Percentiles rank a stretch among this genome's conserved stretches.
These are phyloP conservation scores for Odonthalia washingtoniensis DNA, from an alignment of 31 red algal genomes.

Conservation along the genomic window DNA sequence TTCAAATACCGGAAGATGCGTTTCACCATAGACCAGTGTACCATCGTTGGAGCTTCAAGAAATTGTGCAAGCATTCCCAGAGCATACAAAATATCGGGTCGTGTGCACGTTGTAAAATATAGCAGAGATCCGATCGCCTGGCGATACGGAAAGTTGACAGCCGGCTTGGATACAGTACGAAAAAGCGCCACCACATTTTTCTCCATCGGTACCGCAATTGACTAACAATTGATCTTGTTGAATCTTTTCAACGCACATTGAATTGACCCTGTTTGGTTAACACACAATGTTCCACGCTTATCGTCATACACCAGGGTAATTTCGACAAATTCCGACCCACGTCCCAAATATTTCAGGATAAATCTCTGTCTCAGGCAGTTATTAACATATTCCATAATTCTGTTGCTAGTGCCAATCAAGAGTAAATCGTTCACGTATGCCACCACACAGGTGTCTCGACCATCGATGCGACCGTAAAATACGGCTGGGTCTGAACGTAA, in stretches of 20 bases:
- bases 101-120: not conserved
- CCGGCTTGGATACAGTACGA: too few species aligned
- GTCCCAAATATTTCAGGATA: slow-evolving; percentile 12
- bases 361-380: not conserved
- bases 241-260: slow-evolving; percentile 13
- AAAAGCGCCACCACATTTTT: not conserved
- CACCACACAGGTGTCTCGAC: too few species aligned
- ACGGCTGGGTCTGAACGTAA: too few species aligned
- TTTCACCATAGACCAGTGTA: slow-evolving; percentile 36
- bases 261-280: not conserved
- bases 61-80: not conserved
- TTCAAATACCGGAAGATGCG: slow-evolving; percentile 33
- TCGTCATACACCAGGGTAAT: slow-evolving; percentile 7
- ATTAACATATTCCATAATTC: not conserved
- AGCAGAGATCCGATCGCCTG: slow-evolving; percentile 9
- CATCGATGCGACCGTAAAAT: too few species aligned
- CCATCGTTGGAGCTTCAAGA: not conserved
- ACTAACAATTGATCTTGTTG: slow-evolving; percentile 30
- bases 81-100: not conserved
- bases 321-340: slow-evolving; percentile 17
- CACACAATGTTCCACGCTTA: not conserved
- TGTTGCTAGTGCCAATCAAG: too few species aligned
- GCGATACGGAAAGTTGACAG: slow-evolving; percentile 36
- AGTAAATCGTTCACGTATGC: too few species aligned
- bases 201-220: slow-evolving; percentile 8